Percentiles rank a stretch among this genome's conserved stretches.
phyloP scores from a whole-genome alignment of 345 rosid species.

The Sisymbrium altissimum region DNA sequence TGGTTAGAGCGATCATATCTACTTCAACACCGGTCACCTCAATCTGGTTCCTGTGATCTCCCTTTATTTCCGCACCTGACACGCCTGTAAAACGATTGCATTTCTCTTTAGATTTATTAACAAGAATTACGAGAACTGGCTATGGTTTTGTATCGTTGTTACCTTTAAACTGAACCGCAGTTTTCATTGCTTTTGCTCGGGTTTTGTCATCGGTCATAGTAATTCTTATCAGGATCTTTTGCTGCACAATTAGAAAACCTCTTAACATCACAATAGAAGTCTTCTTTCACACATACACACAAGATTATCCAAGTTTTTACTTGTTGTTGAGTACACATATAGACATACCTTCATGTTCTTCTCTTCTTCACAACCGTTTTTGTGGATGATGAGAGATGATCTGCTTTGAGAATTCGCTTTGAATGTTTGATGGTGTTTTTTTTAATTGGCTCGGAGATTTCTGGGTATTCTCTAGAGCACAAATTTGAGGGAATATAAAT shows the following conservation, averaged over 20 bases:
- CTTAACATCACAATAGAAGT: neutral
- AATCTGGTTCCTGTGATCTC: conserved; percentile 35
- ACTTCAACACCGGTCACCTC: conserved; percentile 36
- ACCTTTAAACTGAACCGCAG: conserved; percentile 20
- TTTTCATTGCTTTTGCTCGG: conserved; percentile 28
- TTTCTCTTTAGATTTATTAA: neutral
- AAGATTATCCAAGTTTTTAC: neutral
- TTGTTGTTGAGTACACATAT: neutral
- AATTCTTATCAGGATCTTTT: conserved; percentile 32
- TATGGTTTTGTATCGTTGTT: neutral
- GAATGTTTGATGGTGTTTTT: neutral
- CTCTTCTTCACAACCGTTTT: conserved; percentile 1
- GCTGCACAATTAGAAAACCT: conserved; percentile 20
- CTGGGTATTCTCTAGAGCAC: neutral
- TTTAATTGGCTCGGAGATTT: neutral
- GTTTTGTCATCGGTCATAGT: conserved; percentile 32
- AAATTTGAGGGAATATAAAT: neutral
- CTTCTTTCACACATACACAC: neutral
- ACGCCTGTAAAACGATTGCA: conserved; percentile 19
- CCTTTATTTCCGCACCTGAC: conserved; percentile 28
- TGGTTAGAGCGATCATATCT: conserved; percentile 27
- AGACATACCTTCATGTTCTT: conserved; percentile 36
- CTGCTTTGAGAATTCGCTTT: neutral
- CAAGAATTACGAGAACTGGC: neutral
- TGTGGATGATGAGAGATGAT: neutral